Evolutionary conservation across 208 protist species (phyloP).

Genomic region (Trypanosoma congolense): DNA sequence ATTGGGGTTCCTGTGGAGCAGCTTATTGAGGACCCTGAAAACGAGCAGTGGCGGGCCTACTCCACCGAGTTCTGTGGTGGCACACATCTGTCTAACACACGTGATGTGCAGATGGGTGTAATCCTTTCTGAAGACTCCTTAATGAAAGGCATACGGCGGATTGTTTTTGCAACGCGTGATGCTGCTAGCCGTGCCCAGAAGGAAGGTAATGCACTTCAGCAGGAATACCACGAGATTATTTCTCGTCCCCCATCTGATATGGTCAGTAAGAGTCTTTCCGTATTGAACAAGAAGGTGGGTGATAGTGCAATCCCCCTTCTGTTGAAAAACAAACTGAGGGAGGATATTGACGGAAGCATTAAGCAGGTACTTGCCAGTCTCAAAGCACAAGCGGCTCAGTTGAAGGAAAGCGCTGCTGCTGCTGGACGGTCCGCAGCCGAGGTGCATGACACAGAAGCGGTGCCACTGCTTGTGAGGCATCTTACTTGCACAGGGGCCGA

Average conservation of each 20-base stretch:
- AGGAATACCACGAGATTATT: conserved; percentile 49
- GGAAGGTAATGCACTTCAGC: conserved; percentile 39
- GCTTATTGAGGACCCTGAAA: conserved; percentile 86
- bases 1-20: conserved; percentile 90
- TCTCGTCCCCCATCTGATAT: conserved; percentile 32
- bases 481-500: conserved; percentile 70
- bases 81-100: conserved; percentile 90
- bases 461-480: conserved; percentile 47
- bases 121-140: conserved; percentile 93
- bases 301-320: conserved; percentile 73
- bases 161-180: conserved; percentile 73
- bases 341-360: conserved; percentile 76
- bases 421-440: conserved; percentile 51
- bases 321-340: conserved; percentile 74
- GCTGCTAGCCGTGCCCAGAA: conserved; percentile 52
- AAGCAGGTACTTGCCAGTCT: conserved; percentile 61
- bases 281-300: conserved; percentile 87
- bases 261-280: conserved; percentile 81
- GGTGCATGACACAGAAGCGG: conserved; percentile 31
- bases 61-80: conserved; percentile 98
- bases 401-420: conserved; percentile 64
- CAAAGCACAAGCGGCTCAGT: conserved; percentile 55
- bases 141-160: conserved; percentile 89
- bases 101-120: conserved; percentile 85
- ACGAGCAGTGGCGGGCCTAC: conserved; percentile 82